Base-by-base conservation (phyloP, 169 alveolate species). In the Pseudocohnilembus persalinus region DNA sequence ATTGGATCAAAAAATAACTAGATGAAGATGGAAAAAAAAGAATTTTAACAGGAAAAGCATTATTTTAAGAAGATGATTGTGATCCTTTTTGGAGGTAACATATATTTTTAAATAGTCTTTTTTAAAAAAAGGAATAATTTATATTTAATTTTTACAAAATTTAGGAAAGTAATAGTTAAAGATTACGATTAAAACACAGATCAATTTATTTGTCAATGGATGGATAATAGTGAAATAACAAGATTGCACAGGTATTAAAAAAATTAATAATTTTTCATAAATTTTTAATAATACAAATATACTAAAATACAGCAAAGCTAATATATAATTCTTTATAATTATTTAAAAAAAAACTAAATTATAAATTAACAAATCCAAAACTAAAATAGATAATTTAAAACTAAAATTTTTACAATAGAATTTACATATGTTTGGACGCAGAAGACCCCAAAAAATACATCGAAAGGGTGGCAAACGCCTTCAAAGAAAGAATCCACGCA, bases 391-490 rank as follows among this genome's bases (percentile, higher is more conserved):
- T 95, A 33, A 91, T 96, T 73, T 92, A n/a, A n/a, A n/a, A n/a
- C n/a, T n/a, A n/a, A n/a, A n/a, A n/a, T n/a, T n/a, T n/a, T n/a
- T n/a, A n/a, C n/a, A n/a, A n/a, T n/a, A n/a, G 97, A 88, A 93
- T 96, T 72, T 94, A 96, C 78, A 84, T 96, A 15, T 88, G 97
- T 49, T 95, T 97, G 83, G 97, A 94, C 85, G 97, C 97, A 0
- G 98, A 96, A 85, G 97, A 96, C 83, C 98, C 98, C 0, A 90
- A 95, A 76, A 89, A 93, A 32, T 96, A 94, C 83, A 97, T 97
- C 27, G 90, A 93, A 86, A 88, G 97, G 85, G 97, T 96, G 27
- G 96, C 96, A 27, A 84, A 93, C 80, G 98, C 98, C 30, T 93
- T 94, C 74, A 86, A 90, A 90, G 94, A 94, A 83, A 91, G 98